These are phyloP conservation scores for Aschersonia sp. DNA, from an alignment of 2,329 filamentous ascomycete species.

Conservation along the genomic window DNA sequence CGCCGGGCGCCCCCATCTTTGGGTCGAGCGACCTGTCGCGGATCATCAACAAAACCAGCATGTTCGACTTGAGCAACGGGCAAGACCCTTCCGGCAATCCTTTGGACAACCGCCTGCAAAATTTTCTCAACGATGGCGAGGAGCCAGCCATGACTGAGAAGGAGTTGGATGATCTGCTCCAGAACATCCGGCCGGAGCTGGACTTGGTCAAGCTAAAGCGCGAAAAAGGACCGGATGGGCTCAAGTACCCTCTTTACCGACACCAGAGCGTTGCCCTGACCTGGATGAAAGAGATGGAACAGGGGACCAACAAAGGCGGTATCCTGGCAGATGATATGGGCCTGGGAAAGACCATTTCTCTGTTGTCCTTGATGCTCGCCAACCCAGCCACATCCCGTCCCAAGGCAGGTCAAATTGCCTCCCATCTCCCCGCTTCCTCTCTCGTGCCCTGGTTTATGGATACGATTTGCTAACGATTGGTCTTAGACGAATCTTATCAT, in stretches of 20 bases:
- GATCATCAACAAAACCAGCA: conserved; percentile 22
- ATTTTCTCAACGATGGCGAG: conserved; percentile 18
- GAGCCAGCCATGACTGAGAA: conserved; percentile 31
- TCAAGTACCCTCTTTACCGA: conserved; percentile 57
- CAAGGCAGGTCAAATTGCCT: conserved; percentile 14
- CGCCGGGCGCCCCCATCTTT: background rate
- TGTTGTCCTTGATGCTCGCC: conserved; percentile 60
- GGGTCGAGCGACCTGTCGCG: conserved; percentile 11
- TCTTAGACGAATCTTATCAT: conserved; percentile 70
- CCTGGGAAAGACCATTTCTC: conserved; percentile 77
- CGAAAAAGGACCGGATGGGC: conserved; percentile 52
- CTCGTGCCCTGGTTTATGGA: background rate
- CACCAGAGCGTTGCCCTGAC: conserved; percentile 73
- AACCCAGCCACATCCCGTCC: conserved; percentile 37
- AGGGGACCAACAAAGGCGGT: conserved; percentile 65
- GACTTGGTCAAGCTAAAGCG: conserved; percentile 46
- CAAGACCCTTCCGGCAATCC: conserved; percentile 21
- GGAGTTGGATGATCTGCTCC: conserved; percentile 54
- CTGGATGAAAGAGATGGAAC: conserved; percentile 75
- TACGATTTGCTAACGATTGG: background rate
- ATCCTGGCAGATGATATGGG: conserved; percentile 93
- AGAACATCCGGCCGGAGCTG: conserved; percentile 60
- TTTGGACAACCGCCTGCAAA: conserved; percentile 16
- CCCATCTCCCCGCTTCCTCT: conserved; percentile 3
- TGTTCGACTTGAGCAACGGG: conserved; percentile 20